Base-by-base conservation (phyloP, 257 asterid species). In the Solanum dulcamara region DNA sequence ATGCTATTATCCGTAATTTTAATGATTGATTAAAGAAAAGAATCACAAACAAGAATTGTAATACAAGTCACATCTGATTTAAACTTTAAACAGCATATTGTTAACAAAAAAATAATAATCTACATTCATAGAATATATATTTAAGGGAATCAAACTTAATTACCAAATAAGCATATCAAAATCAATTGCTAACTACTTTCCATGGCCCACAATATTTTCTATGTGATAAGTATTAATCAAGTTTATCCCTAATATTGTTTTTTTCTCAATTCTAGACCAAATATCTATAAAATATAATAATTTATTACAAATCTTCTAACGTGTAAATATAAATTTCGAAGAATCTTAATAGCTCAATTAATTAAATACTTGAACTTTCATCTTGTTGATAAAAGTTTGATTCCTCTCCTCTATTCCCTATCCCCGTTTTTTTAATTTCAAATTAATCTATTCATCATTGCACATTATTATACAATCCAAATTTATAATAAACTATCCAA, bases 341-440 rank as follows among this genome's bases (percentile, higher is more conserved):
- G 9, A 13, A 57, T 3, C 0, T 57, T 57, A 57, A 57, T 57
- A 57, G 9, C 10, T 55, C 2, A 22, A 51, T 22, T 55, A 5
- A 20, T 20, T 55, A 22, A 55, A 13, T 57, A 57, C n/a, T 0
- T 10, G 0, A 57, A 57, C 0, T 40, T 57, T n/a, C 15, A 57
- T n/a, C 14, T 57, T 57, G 10, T n/a, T 1, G 2, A 0, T 12
- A n/a, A n/a, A 14, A n/a, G 28, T n/a, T n/a, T 0, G 30, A n/a
- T 1, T 57, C 24, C 3, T 28, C 66, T 10, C n/a, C n/a, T n/a
- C n/a, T n/a, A n/a, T n/a, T n/a, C 0, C 66, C 3, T 22, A 4
- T 57, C 15, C 8, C 7, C 9, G n/a, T 4, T n/a, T n/a, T n/a
- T 57, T n/a, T 22, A 57, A 8, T 4, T 57, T 57, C 30, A 57